Evolutionary conservation across 768 basidiomycete species (phyloP), one percentile per base, ranked within the genome.

Genomic region (Naganishia kalamii): DNA sequence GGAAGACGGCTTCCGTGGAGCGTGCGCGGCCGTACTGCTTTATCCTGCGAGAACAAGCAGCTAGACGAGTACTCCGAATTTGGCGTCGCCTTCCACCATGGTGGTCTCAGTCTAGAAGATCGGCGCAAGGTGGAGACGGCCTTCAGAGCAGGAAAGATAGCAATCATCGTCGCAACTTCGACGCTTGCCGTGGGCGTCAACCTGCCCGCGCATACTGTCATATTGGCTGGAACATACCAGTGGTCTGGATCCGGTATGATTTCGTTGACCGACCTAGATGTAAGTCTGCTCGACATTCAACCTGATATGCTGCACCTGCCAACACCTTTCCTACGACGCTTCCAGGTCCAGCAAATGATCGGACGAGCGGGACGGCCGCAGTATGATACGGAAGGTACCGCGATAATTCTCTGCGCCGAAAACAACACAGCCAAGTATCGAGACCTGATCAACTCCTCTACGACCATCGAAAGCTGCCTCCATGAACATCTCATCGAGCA

Each of bases 181-280:
- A 98, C 94, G 15, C 81, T 99, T 27, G 93, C 96, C 0, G 92
- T 97, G 41, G 94, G 96, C 0, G 91, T 98, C 35, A 98, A 99
- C 74, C 82, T 98, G 61, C 96, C 94, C 50, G 92, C 93, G 0
- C 90, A 94, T 71, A 88, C 88, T 68, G 94, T 94, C 52, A 84
- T 97, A 66, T 88, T 99, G 71, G 91, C 90, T 71, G 94, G 93
- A 3, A 92, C 94, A 25, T 86, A 86, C 70, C 81, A 84, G 3
- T 99, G 86, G 74, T 84, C 86, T 68, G 87, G 87, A 57, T 84
- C 83, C 48, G 80, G 80, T 17, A 84, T 85, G 50, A 81, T 82
- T 35, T 92, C 97, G 70, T 96, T 96, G 76, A 87, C 88, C 0
- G 93, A 96, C 74, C 82, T 96, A 5, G 96, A 97, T 71, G 82